These are phyloP conservation scores for Gaeumannomyces tritici DNA, from an alignment of 2,329 filamentous ascomycete genomes.

Conservation along the genomic window DNA sequence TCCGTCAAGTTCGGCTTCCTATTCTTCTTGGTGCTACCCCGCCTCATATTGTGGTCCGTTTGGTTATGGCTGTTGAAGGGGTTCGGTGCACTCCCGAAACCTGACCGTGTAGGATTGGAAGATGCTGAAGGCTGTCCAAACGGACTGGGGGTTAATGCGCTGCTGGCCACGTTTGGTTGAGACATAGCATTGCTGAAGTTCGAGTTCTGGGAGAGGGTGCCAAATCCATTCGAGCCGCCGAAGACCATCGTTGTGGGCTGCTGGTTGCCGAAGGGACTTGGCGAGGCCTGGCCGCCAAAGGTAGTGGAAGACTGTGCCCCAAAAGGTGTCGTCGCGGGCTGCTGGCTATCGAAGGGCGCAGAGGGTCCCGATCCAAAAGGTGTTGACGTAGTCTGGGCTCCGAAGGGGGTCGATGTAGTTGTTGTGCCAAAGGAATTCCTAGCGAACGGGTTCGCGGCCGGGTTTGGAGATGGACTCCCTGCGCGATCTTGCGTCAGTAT, in stretches of 20 bases:
- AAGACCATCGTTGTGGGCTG: background rate
- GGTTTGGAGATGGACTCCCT: slow-evolving; percentile 6
- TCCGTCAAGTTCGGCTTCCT: slow-evolving; percentile 1
- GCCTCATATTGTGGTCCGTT: background rate
- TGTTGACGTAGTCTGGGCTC: background rate
- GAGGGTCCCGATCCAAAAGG: background rate
- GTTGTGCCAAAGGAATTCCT: slow-evolving; percentile 1
- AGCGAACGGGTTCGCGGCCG: slow-evolving; percentile 2
- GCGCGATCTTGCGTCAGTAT: slow-evolving; percentile 1
- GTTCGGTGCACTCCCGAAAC: background rate
- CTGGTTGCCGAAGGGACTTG: background rate
- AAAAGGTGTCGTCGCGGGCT: background rate
- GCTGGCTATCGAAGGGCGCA: background rate
- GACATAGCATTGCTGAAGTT: background rate
- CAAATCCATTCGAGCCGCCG: background rate
- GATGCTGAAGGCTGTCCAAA: background rate
- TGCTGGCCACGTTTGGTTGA: background rate
- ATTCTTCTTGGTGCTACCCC: background rate
- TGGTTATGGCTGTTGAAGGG: background rate
- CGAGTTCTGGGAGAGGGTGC: background rate
- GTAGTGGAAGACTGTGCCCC: background rate
- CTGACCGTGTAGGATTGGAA: background rate
- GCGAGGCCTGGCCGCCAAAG: too few species aligned
- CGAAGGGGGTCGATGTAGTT: background rate
- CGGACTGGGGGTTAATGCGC: background rate